Conservation (phyloP, 371 early-diverging fungal species). For the Batrachochytrium dendrobatidis region DNA sequence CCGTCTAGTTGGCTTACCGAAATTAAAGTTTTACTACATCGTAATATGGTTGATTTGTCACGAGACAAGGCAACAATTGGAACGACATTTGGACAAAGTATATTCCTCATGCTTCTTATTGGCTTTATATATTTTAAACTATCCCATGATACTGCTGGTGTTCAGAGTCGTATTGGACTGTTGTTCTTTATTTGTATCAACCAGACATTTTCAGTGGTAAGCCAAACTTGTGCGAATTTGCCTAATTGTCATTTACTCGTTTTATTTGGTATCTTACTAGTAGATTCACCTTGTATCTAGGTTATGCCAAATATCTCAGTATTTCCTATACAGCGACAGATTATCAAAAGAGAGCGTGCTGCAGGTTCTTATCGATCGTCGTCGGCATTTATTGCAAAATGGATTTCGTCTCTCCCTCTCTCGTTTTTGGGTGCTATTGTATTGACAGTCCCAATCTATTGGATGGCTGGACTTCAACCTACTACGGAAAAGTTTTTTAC, state of each 20-base stretch:
- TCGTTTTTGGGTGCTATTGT: slow-evolving; percentile 20
- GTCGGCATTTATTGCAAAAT: slow-evolving; percentile 43
- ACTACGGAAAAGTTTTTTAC: slow-evolving; percentile 21
- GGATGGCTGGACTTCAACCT: slow-evolving; percentile 36
- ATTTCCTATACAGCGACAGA: slow-evolving; percentile 34
- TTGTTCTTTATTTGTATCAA: slow-evolving; percentile 45
- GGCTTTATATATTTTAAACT: slow-evolving; percentile 36
- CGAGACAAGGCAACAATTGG: slow-evolving; percentile 27
- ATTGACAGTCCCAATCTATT: slow-evolving; percentile 29
- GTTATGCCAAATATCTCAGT: slow-evolving; percentile 16
- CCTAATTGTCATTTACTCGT: too few species aligned
- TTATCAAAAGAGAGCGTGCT: slow-evolving; percentile 47
- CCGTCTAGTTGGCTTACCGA: slow-evolving; percentile 24
- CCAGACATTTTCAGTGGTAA: slow-evolving; percentile 39
- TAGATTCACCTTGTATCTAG: too few species aligned
- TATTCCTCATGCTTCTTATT: slow-evolving; percentile 21
- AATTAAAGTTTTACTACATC: slow-evolving; percentile 21
- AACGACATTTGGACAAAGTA: slow-evolving; percentile 30
- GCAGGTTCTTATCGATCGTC: slow-evolving; percentile 40
- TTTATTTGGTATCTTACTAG: too few species aligned
- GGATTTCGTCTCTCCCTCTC: slow-evolving; percentile 29
- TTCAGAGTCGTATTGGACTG: slow-evolving; percentile 41
- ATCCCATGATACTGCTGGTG: slow-evolving; percentile 22
- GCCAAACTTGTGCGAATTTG: too few species aligned
- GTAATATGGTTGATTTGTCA: slow-evolving; percentile 35